Conservation (phyloP, 1,139 yeast genomes). For the Candida buenavistaensis region DNA sequence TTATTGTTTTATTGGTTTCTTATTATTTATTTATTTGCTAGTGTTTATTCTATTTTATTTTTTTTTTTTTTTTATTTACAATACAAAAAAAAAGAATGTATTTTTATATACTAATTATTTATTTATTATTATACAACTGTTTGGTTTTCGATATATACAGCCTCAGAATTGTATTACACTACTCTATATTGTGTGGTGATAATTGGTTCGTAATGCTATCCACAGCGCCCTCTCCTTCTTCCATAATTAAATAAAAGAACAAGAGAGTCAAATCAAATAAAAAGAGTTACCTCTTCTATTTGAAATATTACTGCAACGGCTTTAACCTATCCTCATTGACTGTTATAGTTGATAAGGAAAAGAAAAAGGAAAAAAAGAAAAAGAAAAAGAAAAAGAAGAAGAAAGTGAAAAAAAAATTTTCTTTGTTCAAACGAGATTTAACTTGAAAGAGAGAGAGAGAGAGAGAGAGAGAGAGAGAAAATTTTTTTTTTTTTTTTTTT, state of each 20-base stretch:
- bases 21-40: background rate
- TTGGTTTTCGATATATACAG: too few relatives aligned
- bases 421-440: slow-evolving; percentile 2
- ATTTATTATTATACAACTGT: too few relatives aligned
- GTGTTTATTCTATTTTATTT: background rate
- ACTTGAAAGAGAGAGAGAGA: too few relatives aligned
- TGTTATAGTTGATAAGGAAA: slow-evolving; percentile 60
- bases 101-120: too few relatives aligned
- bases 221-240: slow-evolving; percentile 43
- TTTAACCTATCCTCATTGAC: slow-evolving; percentile 61
- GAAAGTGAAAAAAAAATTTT: slow-evolving; percentile 6
- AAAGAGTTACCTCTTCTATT: slow-evolving; percentile 4
- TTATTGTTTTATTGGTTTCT: background rate
- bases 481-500: background rate
- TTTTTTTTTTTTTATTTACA: background rate
- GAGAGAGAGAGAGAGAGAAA: slow-evolving; percentile 3
- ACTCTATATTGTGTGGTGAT: slow-evolving; percentile 31
- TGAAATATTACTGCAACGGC: slow-evolving; percentile 43
- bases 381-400: slow-evolving; percentile 9
- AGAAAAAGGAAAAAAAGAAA: slow-evolving; percentile 13
- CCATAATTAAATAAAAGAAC: too few relatives aligned
- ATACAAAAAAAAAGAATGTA: too few relatives aligned
- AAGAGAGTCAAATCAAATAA: slow-evolving; percentile 18
- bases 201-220: slow-evolving; percentile 28
- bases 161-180: slow-evolving; percentile 33